Conservation (phyloP, 176 grass and related monocot species). For the Juncus inflexus region DNA sequence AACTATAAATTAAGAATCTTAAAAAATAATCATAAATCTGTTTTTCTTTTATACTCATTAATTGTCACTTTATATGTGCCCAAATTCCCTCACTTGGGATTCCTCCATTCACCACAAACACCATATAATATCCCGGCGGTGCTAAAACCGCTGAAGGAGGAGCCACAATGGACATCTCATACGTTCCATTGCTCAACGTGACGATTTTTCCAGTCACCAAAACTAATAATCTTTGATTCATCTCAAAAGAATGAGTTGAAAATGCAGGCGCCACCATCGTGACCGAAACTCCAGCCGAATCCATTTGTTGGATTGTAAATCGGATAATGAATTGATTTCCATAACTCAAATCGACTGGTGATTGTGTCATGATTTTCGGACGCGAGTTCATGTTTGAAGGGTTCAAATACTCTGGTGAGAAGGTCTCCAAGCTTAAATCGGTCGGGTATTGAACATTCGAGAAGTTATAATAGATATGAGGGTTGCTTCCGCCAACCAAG, state of each 20-base stretch:
- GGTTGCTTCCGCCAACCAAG: slow-evolving; percentile 78
- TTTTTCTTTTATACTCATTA: slow-evolving; percentile 1
- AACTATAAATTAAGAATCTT: too few species aligned
- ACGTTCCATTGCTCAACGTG: slow-evolving; percentile 4
- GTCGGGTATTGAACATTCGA: slow-evolving; percentile 59
- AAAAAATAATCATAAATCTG: slow-evolving; percentile 2
- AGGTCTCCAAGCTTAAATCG: slow-evolving; percentile 72
- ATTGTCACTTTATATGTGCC: slow-evolving; percentile 49
- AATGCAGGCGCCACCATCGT: slow-evolving; percentile 70
- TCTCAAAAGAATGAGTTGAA: slow-evolving; percentile 77
- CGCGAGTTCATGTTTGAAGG: slow-evolving; percentile 33
- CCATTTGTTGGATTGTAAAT: slow-evolving; percentile 24
- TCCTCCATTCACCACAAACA: slow-evolving; percentile 66
- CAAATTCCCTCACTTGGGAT: slow-evolving; percentile 68
- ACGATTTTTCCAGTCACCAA: slow-evolving; percentile 24
- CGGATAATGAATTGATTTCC: slow-evolving; percentile 32
- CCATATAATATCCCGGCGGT: slow-evolving; percentile 78
- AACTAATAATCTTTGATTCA: slow-evolving; percentile 74
- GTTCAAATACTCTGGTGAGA: slow-evolving; percentile 66
- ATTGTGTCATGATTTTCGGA: slow-evolving; percentile 35
- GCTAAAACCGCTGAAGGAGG: slow-evolving; percentile 42
- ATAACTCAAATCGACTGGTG: slow-evolving; percentile 34
- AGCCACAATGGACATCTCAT: slow-evolving; percentile 28
- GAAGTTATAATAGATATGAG: slow-evolving; percentile 71
- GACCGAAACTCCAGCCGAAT: slow-evolving; percentile 22